Base-by-base conservation (phyloP, 1,139 yeast genomes). In the Protomyces gravidus region DNA sequence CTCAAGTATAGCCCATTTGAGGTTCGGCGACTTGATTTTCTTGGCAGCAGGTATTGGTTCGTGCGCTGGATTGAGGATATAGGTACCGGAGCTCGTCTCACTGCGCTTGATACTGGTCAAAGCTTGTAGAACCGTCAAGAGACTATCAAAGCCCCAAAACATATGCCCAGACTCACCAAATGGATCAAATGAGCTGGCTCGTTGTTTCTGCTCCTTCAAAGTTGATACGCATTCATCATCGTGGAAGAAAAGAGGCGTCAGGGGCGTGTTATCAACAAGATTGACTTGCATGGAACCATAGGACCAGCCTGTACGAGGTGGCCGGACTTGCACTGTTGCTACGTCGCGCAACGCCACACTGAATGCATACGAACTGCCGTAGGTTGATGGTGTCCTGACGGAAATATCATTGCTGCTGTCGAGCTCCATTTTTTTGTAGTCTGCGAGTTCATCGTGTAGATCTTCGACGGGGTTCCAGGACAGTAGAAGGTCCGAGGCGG, bases 91-190 rank as follows among this genome's bases (percentile, higher is more conserved):
- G 70, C 56, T 68, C 67, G 45, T 68, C 49, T n/a, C 69, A 60
- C 13, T 65, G 59, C 53, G 67, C 67, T 53, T 69, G 39, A 53
- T 46, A 15, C 48, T 53, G n/a, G 58, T 46, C 30, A 53, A 28
- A 6, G 58, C 58, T 5, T 30, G 47, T n/a, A 53, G 33, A 19
- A 53, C 46, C 6, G 76, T 74, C 65, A 89, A 72, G 64, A 94
- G 84, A 66, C 87, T 87, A 47, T 79, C 80, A 1, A 97, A 98
- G 27, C 98, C 98, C 97, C 97, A 92, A 67, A 84, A 85, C 50
- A 88, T 69, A 33, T 81, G 83, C 27, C 76, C 74, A n/a, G 62
- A 60, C 26, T 65, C 23, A 80, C 81, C 71, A 88, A 90, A 0
- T 95, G 90, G 64, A 85, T 87, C 70, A 89, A 89, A 59, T 2